phyloP scores from a whole-genome alignment of 192 early-diverging fungal genomes.

The Dissophora globulifera region DNA sequence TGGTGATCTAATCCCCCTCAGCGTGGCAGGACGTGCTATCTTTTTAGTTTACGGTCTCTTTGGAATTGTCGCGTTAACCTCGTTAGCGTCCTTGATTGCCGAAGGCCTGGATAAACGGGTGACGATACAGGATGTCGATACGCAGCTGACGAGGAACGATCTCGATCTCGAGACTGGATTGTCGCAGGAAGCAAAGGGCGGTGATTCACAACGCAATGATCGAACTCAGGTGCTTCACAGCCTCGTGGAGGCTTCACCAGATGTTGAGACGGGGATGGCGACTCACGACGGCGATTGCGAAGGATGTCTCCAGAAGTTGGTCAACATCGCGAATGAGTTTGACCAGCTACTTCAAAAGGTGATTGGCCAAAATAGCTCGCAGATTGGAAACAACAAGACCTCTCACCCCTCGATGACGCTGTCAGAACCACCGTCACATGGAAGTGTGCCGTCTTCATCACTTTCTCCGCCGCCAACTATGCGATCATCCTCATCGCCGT shows the following conservation, averaged over 20 bases:
- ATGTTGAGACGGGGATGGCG: too few relatives aligned
- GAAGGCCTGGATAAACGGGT: conserved; percentile 35
- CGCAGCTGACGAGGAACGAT: conserved; percentile 11
- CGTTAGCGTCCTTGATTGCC: conserved; percentile 37
- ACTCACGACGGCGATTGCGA: neutral
- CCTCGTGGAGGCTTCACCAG: too few relatives aligned
- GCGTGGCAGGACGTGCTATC: conserved; percentile 15
- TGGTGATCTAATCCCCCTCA: conserved; percentile 20
- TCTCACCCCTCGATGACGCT: too few relatives aligned
- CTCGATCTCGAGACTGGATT: conserved; percentile 4
- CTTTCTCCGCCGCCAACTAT: too few relatives aligned
- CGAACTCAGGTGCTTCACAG: neutral
- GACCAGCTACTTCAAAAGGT: conserved; percentile 32
- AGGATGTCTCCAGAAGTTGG: conserved; percentile 28
- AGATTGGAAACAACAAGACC: too few relatives aligned
- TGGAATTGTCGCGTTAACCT: conserved; percentile 36
- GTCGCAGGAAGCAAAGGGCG: neutral
- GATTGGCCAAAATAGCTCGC: conserved; percentile 1
- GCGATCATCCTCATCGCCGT: too few relatives aligned
- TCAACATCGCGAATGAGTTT: conserved; percentile 16
- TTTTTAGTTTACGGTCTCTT: conserved; percentile 33
- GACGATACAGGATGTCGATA: conserved; percentile 33
- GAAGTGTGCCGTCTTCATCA: too few relatives aligned
- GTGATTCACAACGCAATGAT: neutral
- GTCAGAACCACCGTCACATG: too few relatives aligned